Base-by-base conservation (phyloP, 2,329 filamentous ascomycete species). In the Xylariaceae sp. region DNA sequence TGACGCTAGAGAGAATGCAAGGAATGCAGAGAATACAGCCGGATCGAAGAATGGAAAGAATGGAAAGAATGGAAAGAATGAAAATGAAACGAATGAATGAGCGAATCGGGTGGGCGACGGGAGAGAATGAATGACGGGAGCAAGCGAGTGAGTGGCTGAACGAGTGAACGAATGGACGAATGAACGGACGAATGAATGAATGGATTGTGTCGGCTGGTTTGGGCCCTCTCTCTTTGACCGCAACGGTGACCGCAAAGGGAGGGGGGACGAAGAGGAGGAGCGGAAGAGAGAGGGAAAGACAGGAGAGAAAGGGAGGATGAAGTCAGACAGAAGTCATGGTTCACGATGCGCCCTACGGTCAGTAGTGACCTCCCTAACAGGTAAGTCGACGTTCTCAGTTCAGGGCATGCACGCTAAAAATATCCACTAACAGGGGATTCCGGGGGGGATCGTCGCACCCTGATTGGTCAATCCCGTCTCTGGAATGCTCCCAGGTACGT, bases 261-360 rank as follows among this genome's bases (percentile, higher is more conserved):
- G 48, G n/a, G 15, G 6, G 17, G 47, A 11, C 48, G 23, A 52
- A 52, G 23, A 44, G 34, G 50, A 41, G 13, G 18, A 51, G 23
- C 23, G 35, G 34, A 50, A 52, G 50, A 55, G 55, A 34, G 59
- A 61, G 47, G 58, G 56, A 45, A 48, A 50, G 50, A 53, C 13
- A 37, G 48, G 54, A 58, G 30, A 59, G 41, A 56, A 55, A 53
- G 56, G 58, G 53, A 59, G 60, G 56, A 61, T 64, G 62, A 62
- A 47, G 62, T 62, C 55, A 60, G 60, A 58, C 51, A 34, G 17
- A 47, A 50, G 34, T 49, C 44, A 37, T 52, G 44, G 30, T 37
- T 35, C 41, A 45, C n/a, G 41, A 45, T 45, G 41, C 13, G 41
- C 41, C 41, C 41, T 45, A 45, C n/a, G 37, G 9, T 10, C 9